A percentile compares a stretch with the other conserved stretches of the same genome.
These are phyloP conservation scores for Phallus indusiatus DNA, from an alignment of 768 basidiomycete species.

Conservation along the genomic window DNA sequence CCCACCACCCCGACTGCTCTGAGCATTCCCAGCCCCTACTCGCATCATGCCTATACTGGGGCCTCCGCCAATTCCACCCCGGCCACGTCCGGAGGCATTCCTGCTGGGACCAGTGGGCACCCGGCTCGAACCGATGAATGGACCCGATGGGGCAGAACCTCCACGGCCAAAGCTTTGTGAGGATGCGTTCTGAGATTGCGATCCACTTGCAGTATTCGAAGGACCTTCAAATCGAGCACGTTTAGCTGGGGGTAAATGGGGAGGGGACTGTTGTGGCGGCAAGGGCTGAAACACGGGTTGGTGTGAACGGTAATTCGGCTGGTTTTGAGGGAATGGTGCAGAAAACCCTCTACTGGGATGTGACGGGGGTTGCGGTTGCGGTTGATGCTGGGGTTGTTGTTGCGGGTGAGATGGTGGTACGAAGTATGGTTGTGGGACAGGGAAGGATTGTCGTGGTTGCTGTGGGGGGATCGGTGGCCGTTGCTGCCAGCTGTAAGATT, in stretches of 20 bases:
- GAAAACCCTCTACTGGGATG: slow-evolving; percentile 13
- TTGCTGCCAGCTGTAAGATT: slow-evolving; percentile 43
- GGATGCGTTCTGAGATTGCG: slow-evolving; percentile 18
- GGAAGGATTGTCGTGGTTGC: slow-evolving; percentile 41
- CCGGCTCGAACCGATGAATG: slow-evolving; percentile 21
- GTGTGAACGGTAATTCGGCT: slow-evolving; percentile 26
- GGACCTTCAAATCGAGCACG: slow-evolving; percentile 82
- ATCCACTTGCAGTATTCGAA: slow-evolving; percentile 43
- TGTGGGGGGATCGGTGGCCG: slow-evolving; percentile 11
- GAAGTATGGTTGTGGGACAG: slow-evolving; percentile 34
- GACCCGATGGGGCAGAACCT: slow-evolving; percentile 20
- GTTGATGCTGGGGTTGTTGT: slow-evolving; percentile 10
- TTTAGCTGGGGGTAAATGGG: slow-evolving; percentile 87
- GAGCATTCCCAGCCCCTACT: slow-evolving; percentile 30
- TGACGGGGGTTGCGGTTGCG: slow-evolving; percentile 17
- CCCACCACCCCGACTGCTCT: slow-evolving; percentile 21
- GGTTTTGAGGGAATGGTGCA: slow-evolving; percentile 25
- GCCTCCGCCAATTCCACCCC: slow-evolving; percentile 7
- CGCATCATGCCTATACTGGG: slow-evolving; percentile 18
- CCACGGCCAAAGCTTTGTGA: slow-evolving; percentile 17
- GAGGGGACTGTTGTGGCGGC: slow-evolving; percentile 42
- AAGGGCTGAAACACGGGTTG: slow-evolving; percentile 27
- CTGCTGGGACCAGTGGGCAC: slow-evolving; percentile 26
- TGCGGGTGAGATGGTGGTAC: slow-evolving; percentile 21
- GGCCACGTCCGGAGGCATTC: not conserved